These are phyloP conservation scores for Pseudogymnoascus verrucosus DNA, from an alignment of 2,329 filamentous ascomycete species.

Conservation along the genomic window DNA sequence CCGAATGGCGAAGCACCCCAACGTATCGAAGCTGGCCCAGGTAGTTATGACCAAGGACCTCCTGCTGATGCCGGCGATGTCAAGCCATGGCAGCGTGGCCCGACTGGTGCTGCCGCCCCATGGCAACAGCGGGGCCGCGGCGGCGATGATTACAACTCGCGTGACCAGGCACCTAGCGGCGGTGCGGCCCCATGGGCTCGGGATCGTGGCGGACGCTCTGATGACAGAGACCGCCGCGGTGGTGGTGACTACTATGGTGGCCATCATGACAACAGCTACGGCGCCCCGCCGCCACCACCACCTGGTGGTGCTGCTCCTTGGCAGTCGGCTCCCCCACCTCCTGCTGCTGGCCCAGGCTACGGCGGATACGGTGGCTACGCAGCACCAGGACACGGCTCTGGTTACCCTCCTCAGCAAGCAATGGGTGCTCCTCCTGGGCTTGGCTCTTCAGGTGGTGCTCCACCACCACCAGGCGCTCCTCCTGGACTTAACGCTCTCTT, in stretches of 20 bases:
- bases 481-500: slow-evolving; percentile 54
- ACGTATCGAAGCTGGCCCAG: slow-evolving; percentile 80
- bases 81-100: slow-evolving; percentile 84
- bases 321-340: slow-evolving; percentile 34
- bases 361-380: slow-evolving; percentile 41
- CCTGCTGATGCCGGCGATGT: slow-evolving; percentile 41
- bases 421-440: slow-evolving; percentile 48
- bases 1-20: slow-evolving; percentile 54
- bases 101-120: slow-evolving; percentile 74
- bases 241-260: slow-evolving; percentile 40
- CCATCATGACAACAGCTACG: slow-evolving; percentile 34
- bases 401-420: slow-evolving; percentile 33
- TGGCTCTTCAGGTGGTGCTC: slow-evolving; percentile 37
- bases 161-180: slow-evolving; percentile 28
- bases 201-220: slow-evolving; percentile 42
- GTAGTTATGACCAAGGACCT: slow-evolving; percentile 45
- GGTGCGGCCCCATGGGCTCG: slow-evolving; percentile 54
- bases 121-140: slow-evolving; percentile 48
- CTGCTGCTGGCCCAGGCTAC: slow-evolving; percentile 40
- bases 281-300: slow-evolving; percentile 44
- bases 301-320: slow-evolving; percentile 34
- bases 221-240: slow-evolving; percentile 40
- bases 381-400: slow-evolving; percentile 33
- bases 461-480: slow-evolving; percentile 32
- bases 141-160: slow-evolving; percentile 32